phyloP scores from a whole-genome alignment of 768 basidiomycete species.

The Suillus subluteus region DNA sequence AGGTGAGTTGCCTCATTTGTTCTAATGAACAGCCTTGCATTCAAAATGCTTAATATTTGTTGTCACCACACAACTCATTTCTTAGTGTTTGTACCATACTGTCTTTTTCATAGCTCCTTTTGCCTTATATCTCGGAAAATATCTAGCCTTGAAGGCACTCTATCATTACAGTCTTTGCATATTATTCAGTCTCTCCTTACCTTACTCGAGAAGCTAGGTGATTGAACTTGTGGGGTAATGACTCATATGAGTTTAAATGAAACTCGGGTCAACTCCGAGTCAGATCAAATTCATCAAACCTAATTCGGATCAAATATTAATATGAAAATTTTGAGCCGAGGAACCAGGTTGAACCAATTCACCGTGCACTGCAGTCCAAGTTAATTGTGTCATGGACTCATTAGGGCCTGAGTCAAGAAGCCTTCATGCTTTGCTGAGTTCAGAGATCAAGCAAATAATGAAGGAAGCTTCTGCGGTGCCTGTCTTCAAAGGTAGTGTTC shows the following conservation, averaged over 20 bases:
- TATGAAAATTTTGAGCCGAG: background rate
- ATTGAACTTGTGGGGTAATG: too few relatives aligned
- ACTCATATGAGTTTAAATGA: background rate
- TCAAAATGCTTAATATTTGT: too few relatives aligned
- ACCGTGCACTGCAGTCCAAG: background rate
- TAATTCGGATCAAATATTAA: background rate
- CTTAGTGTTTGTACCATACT: too few relatives aligned
- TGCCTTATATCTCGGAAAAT: too few relatives aligned
- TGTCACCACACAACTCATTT: too few relatives aligned
- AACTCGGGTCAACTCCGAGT: background rate
- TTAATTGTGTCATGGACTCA: background rate
- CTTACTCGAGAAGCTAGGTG: too few relatives aligned
- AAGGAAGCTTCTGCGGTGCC: background rate
- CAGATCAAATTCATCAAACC: background rate
- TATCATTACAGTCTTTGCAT: too few relatives aligned
- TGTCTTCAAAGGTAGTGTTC: background rate
- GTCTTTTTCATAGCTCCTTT: too few relatives aligned
- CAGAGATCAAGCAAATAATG: background rate
- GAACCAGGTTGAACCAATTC: conserved; percentile 1
- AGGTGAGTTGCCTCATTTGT: too few relatives aligned
- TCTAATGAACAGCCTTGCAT: too few relatives aligned
- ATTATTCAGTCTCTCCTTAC: too few relatives aligned
- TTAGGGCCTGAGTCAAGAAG: background rate
- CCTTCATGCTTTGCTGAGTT: background rate
- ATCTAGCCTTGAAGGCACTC: too few relatives aligned